These are phyloP conservation scores for Pythium coloratum DNA, from an alignment of 352 stramenopile genomes.

Conservation along the genomic window DNA sequence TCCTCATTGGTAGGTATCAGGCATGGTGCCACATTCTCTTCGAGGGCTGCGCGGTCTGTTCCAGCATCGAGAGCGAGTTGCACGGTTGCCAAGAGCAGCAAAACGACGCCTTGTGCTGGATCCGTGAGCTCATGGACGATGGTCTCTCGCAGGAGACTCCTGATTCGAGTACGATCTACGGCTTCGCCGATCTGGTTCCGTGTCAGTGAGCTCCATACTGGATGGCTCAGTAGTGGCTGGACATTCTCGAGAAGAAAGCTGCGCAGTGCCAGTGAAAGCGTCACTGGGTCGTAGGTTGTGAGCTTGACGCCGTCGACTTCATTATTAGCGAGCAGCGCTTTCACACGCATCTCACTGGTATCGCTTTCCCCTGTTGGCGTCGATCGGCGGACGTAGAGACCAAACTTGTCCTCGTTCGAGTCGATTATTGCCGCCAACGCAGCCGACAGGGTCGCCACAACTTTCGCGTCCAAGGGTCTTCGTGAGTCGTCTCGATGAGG, in stretches of 20 bases:
- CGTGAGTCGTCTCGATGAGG: background rate
- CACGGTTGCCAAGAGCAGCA: slow-evolving; percentile 16
- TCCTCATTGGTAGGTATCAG: background rate
- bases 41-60: background rate
- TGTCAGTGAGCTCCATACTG: background rate
- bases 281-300: background rate
- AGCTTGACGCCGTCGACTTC: background rate
- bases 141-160: background rate
- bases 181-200: background rate
- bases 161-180: background rate
- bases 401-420: slow-evolving; percentile 9
- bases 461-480: background rate
- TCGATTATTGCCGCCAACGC: slow-evolving; percentile 19
- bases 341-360: background rate
- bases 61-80: slow-evolving; percentile 18
- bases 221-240: background rate
- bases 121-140: slow-evolving; percentile 1
- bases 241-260: background rate
- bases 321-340: background rate
- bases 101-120: slow-evolving; percentile 6
- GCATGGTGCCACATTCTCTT: background rate
- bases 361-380: background rate
- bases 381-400: background rate
- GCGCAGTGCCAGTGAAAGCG: background rate
- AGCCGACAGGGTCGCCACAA: background rate